Percentiles rank a stretch among this genome's conserved stretches.
phyloP scores from a whole-genome alignment of 257 asterid genomes.

The Penstemon eatonii region DNA sequence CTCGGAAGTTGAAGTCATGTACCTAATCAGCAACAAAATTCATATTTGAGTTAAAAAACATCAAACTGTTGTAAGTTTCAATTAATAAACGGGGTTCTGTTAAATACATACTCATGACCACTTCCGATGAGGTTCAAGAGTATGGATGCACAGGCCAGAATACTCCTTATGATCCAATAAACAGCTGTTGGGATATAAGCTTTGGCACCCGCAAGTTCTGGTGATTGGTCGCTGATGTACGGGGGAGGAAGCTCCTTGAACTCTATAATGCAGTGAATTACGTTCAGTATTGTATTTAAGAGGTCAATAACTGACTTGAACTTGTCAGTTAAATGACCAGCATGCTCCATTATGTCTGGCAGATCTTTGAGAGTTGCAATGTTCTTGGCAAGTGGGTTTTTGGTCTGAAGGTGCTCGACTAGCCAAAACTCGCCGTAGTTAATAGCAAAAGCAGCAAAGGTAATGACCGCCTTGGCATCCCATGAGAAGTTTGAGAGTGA shows the following conservation, averaged over 20 bases:
- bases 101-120: constrained; percentile 65
- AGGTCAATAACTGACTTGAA: constrained; percentile 47
- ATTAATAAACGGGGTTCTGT: neutral
- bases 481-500: constrained; percentile 49
- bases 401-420: constrained; percentile 44
- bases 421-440: constrained; percentile 77
- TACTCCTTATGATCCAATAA: constrained; percentile 69
- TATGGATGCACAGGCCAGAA: constrained; percentile 57
- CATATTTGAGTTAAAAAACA: neutral
- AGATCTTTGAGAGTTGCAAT: constrained; percentile 58
- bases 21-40: constrained; percentile 35
- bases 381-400: constrained; percentile 46
- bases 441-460: constrained; percentile 56
- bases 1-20: constrained; percentile 43
- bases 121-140: constrained; percentile 65
- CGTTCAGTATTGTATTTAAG: constrained; percentile 32
- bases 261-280: constrained; percentile 42
- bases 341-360: constrained; percentile 32
- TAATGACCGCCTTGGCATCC: constrained; percentile 64
- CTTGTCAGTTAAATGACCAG: constrained; percentile 33
- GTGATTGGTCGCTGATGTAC: constrained; percentile 40
- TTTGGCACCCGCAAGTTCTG: constrained; percentile 39
- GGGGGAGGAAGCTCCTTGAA: constrained; percentile 53
- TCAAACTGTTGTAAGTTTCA: neutral
- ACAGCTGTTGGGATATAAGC: constrained; percentile 60